A percentile compares a stretch with the other conserved stretches of the same genome.
Evolutionary conservation across 805 yeast genomes (phyloP).

Genomic region (Kregervanrija delftensis): DNA sequence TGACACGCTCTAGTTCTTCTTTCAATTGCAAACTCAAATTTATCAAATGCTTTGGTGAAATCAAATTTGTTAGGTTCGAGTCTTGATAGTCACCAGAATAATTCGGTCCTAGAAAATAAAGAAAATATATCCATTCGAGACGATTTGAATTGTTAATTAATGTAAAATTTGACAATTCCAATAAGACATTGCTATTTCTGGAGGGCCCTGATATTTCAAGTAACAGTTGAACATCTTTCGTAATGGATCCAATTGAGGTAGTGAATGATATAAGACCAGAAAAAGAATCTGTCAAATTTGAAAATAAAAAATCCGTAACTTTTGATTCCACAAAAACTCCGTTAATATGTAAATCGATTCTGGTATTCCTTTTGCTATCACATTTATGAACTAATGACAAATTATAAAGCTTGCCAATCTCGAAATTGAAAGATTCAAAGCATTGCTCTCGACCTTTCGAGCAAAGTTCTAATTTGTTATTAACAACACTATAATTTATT

Average conservation of each 20-base stretch:
- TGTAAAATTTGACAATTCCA: slow-evolving; percentile 28
- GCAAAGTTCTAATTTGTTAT: slow-evolving; percentile 11
- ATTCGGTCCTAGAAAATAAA: slow-evolving; percentile 41
- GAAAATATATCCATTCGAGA: slow-evolving; percentile 45
- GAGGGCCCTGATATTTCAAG: slow-evolving; percentile 15
- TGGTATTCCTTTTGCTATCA: slow-evolving; percentile 19
- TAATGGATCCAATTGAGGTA: background rate
- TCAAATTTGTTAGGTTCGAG: slow-evolving; percentile 30
- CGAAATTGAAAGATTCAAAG: slow-evolving; percentile 25
- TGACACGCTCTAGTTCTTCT: no score
- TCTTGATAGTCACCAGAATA: slow-evolving; percentile 43
- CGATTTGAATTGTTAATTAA: slow-evolving; percentile 32
- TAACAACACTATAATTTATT: slow-evolving; percentile 5
- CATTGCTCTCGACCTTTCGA: slow-evolving; percentile 8
- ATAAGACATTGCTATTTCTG: slow-evolving; percentile 20
- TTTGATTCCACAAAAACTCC: slow-evolving; percentile 37
- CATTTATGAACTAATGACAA: slow-evolving; percentile 21
- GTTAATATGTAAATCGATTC: slow-evolving; percentile 40
- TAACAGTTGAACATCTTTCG: background rate
- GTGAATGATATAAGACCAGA: no score
- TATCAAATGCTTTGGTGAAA: background rate
- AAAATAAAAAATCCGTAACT: slow-evolving; percentile 10
- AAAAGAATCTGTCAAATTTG: background rate
- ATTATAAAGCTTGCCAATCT: slow-evolving; percentile 20
- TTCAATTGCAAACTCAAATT: no score